Evolutionary conservation across 116 monocot genomes (phyloP).

Genomic region (Phalaenopsis hybrid): DNA sequence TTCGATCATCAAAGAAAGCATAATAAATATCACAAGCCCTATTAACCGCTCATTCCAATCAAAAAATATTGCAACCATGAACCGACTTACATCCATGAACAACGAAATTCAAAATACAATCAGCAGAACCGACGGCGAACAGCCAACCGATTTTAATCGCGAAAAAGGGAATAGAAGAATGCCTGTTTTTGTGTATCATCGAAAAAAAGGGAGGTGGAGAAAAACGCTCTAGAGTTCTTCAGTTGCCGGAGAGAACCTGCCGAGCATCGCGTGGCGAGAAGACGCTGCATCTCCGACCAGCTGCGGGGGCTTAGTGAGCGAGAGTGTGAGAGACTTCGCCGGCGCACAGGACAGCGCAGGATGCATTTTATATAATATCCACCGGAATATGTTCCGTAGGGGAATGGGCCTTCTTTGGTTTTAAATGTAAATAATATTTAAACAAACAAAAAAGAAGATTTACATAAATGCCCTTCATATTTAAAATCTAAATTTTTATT

Average conservation of each 20-base stretch:
- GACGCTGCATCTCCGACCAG: conserved; percentile 3
- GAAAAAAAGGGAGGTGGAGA: conserved; percentile 79
- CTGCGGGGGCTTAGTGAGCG: not conserved
- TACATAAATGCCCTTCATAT: too few relatives aligned
- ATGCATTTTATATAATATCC: too few relatives aligned
- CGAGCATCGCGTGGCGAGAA: conserved; percentile 3
- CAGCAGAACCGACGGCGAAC: not conserved
- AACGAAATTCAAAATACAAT: not conserved
- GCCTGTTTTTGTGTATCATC: conserved; percentile 91
- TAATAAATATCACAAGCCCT: not conserved
- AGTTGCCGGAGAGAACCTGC: conserved; percentile 14
- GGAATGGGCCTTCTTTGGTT: too few relatives aligned
- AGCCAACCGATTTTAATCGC: not conserved
- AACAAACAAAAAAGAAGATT: too few relatives aligned
- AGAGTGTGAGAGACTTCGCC: not conserved
- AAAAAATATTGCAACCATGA: not conserved
- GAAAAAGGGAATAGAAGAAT: not conserved
- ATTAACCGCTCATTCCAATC: not conserved
- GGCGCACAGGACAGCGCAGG: not conserved
- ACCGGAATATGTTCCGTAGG: too few relatives aligned
- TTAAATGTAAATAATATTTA: too few relatives aligned
- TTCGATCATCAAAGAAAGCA: not conserved
- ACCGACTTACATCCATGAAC: not conserved
- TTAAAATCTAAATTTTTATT: too few relatives aligned
- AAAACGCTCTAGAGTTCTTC: conserved; percentile 18